A percentile compares a stretch with the other conserved stretches of the same genome.
Evolutionary conservation across 1,139 yeast species (phyloP).

Genomic region (Lipomyces yarrowii): DNA sequence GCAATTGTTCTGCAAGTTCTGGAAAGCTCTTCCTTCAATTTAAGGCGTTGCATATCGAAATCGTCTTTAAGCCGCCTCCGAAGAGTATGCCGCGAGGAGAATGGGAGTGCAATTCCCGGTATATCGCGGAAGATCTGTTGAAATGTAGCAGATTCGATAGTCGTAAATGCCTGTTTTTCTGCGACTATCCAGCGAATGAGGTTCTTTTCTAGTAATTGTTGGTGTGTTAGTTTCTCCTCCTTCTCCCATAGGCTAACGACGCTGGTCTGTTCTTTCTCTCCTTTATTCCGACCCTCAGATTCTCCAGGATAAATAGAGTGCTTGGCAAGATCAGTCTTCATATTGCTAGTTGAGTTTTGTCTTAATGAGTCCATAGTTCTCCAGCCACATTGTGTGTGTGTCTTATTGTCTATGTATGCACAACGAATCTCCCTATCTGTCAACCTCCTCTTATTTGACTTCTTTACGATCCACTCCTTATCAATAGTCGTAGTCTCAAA

Average conservation of each 20-base stretch:
- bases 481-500: slow-evolving; percentile 1
- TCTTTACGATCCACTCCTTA: slow-evolving; percentile 2
- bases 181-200: slow-evolving; percentile 4
- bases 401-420: slow-evolving; percentile 3
- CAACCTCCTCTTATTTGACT: slow-evolving; percentile 3
- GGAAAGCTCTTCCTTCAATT: slow-evolving; percentile 3
- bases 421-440: slow-evolving; percentile 5
- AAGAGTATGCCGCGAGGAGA: neutral
- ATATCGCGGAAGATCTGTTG: neutral
- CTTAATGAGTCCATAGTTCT: neutral
- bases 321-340: slow-evolving; percentile 1
- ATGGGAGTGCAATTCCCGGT: neutral
- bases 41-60: slow-evolving; percentile 3
- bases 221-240: slow-evolving; percentile 2
- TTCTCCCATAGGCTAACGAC: slow-evolving; percentile 1
- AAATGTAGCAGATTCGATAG: neutral
- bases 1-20: slow-evolving; percentile 4
- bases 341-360: slow-evolving; percentile 2
- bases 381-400: neutral
- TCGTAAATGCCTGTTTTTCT: neutral
- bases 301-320: slow-evolving; percentile 1
- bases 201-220: neutral
- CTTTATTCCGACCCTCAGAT: neutral
- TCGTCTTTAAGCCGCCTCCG: neutral
- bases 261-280: slow-evolving; percentile 1